phyloP scores from a whole-genome alignment of 768 basidiomycete genomes.

The Russula virescens region DNA sequence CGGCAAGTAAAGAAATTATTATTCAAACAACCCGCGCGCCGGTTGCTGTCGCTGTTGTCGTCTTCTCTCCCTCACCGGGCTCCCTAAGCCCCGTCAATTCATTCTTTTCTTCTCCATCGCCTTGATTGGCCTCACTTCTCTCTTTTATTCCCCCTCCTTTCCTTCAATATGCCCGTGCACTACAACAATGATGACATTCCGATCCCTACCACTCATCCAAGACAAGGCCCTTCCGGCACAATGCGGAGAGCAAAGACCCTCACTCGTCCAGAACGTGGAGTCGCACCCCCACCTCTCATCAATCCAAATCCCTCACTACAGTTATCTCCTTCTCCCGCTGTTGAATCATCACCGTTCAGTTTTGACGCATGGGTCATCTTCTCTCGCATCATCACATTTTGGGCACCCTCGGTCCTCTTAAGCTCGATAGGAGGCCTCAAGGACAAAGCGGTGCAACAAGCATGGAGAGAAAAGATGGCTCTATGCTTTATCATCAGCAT shows the following conservation, averaged over 20 bases:
- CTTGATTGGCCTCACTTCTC: constrained; percentile 19
- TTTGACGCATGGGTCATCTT: constrained; percentile 76
- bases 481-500: constrained; percentile 82
- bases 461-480: constrained; percentile 97
- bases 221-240: constrained; percentile 41
- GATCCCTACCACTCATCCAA: constrained; percentile 19
- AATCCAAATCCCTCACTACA: constrained; percentile 58
- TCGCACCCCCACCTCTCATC: constrained; percentile 91
- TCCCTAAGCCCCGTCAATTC: not conserved
- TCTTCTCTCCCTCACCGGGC: not conserved
- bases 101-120: constrained; percentile 13
- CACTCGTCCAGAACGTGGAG: constrained; percentile 90
- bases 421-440: constrained; percentile 71
- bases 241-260: constrained; percentile 91
- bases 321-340: constrained; percentile 35
- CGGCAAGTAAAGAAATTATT: not conserved
- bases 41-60: not conserved
- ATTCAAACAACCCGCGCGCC: not conserved
- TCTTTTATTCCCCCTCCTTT: constrained; percentile 19
- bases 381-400: constrained; percentile 76
- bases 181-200: constrained; percentile 21
- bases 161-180: constrained; percentile 13
- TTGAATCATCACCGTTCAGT: constrained; percentile 30
- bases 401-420: constrained; percentile 81
- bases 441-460: constrained; percentile 73